These are phyloP conservation scores for Pythium brassicae DNA, from an alignment of 352 stramenopile genomes.

Conservation along the genomic window DNA sequence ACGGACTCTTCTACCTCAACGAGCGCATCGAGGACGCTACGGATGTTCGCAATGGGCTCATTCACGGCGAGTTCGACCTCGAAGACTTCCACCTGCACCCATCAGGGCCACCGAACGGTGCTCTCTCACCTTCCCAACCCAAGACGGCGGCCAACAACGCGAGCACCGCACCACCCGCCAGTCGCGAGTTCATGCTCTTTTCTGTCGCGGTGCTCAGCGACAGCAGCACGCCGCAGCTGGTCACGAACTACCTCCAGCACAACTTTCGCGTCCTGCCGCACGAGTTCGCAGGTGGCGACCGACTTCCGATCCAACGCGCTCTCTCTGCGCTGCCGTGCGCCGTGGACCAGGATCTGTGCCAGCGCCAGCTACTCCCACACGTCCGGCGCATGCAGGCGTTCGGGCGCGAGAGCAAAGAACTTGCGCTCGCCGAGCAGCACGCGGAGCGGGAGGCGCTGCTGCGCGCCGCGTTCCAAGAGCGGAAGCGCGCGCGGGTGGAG, in stretches of 20 bases:
- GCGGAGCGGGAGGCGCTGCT: constrained; percentile 53
- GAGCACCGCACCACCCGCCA: neutral
- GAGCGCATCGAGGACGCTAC: constrained; percentile 58
- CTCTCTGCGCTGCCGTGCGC: constrained; percentile 22
- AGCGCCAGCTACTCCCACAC: constrained; percentile 50
- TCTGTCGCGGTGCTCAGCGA: constrained; percentile 58
- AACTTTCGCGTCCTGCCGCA: constrained; percentile 55
- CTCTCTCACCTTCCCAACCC: neutral
- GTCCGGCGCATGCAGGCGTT: constrained; percentile 56
- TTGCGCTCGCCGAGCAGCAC: constrained; percentile 39
- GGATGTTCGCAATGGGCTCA: constrained; percentile 52
- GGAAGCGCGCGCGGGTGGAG: constrained; percentile 38
- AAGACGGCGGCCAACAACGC: neutral
- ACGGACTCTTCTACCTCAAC: constrained; percentile 67
- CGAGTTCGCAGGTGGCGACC: constrained; percentile 19
- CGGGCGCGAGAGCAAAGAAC: constrained; percentile 24
- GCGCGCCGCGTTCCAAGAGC: constrained; percentile 42
- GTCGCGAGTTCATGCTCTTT: constrained; percentile 59
- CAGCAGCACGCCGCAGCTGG: constrained; percentile 47
- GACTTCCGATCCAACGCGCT: constrained; percentile 22
- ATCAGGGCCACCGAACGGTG: neutral
- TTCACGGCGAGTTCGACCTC: constrained; percentile 59
- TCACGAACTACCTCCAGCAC: constrained; percentile 64
- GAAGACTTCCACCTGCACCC: constrained; percentile 63
- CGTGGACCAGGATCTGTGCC: constrained; percentile 47